Conservation (phyloP, 2,329 filamentous ascomycete species). For the Clarireedia homoeocarpa region DNA sequence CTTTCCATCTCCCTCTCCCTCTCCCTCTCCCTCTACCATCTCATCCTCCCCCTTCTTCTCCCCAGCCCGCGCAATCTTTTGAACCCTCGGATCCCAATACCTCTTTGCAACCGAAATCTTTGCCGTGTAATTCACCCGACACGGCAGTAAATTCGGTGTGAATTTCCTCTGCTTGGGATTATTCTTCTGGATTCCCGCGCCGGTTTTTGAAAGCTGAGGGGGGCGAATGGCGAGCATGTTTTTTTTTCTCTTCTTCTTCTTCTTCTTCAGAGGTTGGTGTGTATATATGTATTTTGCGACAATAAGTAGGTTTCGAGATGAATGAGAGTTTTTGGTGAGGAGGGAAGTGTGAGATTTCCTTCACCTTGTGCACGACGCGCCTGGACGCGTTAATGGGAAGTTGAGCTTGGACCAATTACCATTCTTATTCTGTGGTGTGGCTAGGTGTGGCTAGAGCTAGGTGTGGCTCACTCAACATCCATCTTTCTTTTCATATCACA, state of each 20-base stretch:
- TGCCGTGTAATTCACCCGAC: constrained; percentile 2
- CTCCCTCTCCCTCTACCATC: no score
- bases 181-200: not conserved
- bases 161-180: not conserved
- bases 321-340: not conserved
- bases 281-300: no score
- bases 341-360: not conserved
- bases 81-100: constrained; percentile 3
- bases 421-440: no score
- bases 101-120: not conserved
- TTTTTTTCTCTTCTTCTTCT: no score
- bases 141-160: constrained; percentile 1
- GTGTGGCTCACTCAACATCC: no score
- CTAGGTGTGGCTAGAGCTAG: no score
- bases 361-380: not conserved
- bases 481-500: no score
- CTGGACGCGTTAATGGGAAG: not conserved
- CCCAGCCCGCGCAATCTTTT: not conserved
- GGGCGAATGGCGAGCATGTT: not conserved
- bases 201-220: not conserved
- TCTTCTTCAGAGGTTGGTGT: no score
- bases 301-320: no score
- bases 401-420: not conserved
- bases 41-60: not conserved
- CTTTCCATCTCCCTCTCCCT: not conserved